Conservation (phyloP, 176 grass and related monocot genomes). For the Eleusine coracana region DNA sequence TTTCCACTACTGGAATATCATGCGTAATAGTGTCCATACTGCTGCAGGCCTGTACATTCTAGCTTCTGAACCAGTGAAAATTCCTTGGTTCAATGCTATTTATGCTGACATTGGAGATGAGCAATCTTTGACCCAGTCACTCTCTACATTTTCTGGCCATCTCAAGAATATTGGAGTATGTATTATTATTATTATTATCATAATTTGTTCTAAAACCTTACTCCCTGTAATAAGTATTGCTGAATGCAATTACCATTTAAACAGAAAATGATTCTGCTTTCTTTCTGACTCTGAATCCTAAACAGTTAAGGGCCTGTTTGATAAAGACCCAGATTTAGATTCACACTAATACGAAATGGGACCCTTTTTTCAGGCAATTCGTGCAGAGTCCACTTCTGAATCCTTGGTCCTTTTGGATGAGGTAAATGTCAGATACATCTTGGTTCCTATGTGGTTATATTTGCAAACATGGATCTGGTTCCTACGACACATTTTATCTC, state of each 20-base stretch:
- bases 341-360: slow-evolving; percentile 14
- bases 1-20: background rate
- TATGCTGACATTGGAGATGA: slow-evolving; percentile 89
- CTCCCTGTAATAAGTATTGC: background rate
- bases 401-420: slow-evolving; percentile 83
- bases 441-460: slow-evolving; percentile 1
- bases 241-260: background rate
- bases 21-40: slow-evolving; percentile 37
- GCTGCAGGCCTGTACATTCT: slow-evolving; percentile 74
- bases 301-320: background rate
- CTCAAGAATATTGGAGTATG: slow-evolving; percentile 77
- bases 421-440: slow-evolving; percentile 45
- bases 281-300: slow-evolving; percentile 29
- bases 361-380: slow-evolving; percentile 53
- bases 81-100: slow-evolving; percentile 84
- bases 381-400: slow-evolving; percentile 54
- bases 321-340: background rate
- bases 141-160: slow-evolving; percentile 87
- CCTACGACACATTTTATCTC: background rate
- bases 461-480: slow-evolving; percentile 11
- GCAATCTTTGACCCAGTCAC: slow-evolving; percentile 78
- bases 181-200: slow-evolving; percentile 18
- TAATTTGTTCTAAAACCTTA: slow-evolving; percentile 4
- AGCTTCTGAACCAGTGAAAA: slow-evolving; percentile 82
- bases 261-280: background rate